Evolutionary conservation across 2,329 filamentous ascomycete genomes (phyloP), one percentile per base, ranked within the genome.

Genomic region (Zalaria obscura): DNA sequence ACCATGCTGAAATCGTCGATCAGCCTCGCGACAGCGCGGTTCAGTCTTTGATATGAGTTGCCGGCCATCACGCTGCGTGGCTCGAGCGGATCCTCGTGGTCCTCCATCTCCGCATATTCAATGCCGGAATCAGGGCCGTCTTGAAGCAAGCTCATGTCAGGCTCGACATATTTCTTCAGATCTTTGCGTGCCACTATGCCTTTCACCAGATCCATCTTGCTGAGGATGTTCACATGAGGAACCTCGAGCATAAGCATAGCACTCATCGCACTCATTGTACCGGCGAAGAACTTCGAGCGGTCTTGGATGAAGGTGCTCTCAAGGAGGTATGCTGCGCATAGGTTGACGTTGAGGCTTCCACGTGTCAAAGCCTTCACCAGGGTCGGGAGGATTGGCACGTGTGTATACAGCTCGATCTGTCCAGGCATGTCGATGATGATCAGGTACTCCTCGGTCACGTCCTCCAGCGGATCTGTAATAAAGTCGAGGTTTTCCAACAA

Each of bases 1-100:
- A 98, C 85, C 85, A 98, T 93, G 65, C 87, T 93, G 65, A 95
- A 98, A 61, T 86, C 91, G 60, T 96, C 91, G 50, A 98, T 94
- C 49, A 98, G 67, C 40, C 83, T 77, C 1, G 84, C 91, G 4
- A 98, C 89, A 0, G 89, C 89, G 46, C 77, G 75, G 58, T 95
- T 95, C 50, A 96, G 66, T 52, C 77, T 74, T 46, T 83, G 75
- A 62, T 94, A 96, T 11, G 83, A 83, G 1, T 76, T 72, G 3
- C 89, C 88, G 40, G 74, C 80, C 81, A 94, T 83, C 45, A 93
- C 59, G 40, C 78, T 76, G 46, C 77, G 72, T 53, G 73, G 74
- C 46, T 80, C 75, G 43, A 74, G 69, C 31, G 64, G 62, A 43
- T 74, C 71, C 10, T 63, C 61, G 31, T 57, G 52, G 3, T 59